Percentiles rank a stretch among this genome's conserved stretches.
Conservation (phyloP, 768 basidiomycete species). For the Boletus subcaerulescens region DNA sequence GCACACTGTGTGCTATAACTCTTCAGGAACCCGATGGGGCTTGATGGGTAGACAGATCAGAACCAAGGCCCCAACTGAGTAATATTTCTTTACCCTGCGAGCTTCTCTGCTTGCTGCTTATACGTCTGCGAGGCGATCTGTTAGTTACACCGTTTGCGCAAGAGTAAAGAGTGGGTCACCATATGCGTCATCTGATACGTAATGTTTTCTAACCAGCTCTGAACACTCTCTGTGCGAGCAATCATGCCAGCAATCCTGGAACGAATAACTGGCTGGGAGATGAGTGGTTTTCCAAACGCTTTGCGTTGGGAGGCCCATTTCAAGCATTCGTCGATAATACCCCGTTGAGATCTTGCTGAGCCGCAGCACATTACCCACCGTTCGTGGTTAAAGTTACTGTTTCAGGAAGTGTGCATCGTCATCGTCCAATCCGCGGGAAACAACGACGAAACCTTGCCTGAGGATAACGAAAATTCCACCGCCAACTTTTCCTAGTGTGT, state of each 20-base stretch:
- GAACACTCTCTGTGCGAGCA: constrained; percentile 73
- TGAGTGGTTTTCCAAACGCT: constrained; percentile 87
- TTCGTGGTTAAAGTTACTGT: constrained; percentile 91
- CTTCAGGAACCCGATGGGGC: constrained; percentile 79
- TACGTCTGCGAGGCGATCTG: constrained; percentile 43
- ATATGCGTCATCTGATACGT: constrained; percentile 89
- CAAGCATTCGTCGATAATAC: constrained; percentile 76
- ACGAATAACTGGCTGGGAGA: constrained; percentile 83
- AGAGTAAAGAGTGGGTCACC: constrained; percentile 33
- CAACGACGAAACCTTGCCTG: constrained; percentile 33
- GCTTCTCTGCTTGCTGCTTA: constrained; percentile 65
- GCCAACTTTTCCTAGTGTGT: constrained; percentile 68
- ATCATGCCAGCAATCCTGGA: constrained; percentile 89
- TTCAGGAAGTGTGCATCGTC: not conserved
- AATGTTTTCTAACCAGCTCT: constrained; percentile 84
- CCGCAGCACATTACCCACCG: constrained; percentile 89
- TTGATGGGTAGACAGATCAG: constrained; percentile 19
- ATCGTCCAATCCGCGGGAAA: not conserved
- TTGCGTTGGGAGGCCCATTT: constrained; percentile 90
- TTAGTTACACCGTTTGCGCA: not conserved
- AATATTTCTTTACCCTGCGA: constrained; percentile 58
- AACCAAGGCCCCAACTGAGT: not conserved
- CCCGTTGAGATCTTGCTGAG: constrained; percentile 68
- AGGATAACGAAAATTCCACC: constrained; percentile 62
- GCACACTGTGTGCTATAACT: constrained; percentile 72